A percentile compares a stretch with the other conserved stretches of the same genome.
These are phyloP conservation scores for Hypomontagnella submonticulosa DNA, from an alignment of 495 filamentous ascomycete species.

Conservation along the genomic window DNA sequence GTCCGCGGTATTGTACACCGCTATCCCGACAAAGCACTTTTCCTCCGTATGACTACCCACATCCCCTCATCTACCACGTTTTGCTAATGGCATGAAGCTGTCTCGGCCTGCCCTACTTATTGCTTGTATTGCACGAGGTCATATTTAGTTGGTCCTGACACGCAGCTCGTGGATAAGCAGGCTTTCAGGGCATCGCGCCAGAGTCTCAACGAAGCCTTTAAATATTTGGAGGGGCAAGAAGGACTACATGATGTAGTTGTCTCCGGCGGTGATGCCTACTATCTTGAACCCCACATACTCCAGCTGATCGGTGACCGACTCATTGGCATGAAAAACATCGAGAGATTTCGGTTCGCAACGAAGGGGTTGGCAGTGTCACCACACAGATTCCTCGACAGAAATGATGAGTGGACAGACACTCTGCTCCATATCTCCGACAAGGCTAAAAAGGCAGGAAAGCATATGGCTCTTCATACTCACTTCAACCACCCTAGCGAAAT, in stretches of 20 bases:
- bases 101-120: conserved; percentile 67
- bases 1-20: conserved; percentile 65
- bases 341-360: conserved; percentile 66
- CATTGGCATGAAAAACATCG: conserved; percentile 54
- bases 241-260: conserved; percentile 65
- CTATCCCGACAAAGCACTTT: conserved; percentile 68
- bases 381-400: conserved; percentile 58
- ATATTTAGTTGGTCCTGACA: conserved; percentile 64
- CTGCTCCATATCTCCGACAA: conserved; percentile 60
- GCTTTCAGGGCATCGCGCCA: conserved; percentile 53
- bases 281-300: conserved; percentile 53
- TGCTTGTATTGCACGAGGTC: conserved; percentile 70
- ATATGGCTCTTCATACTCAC: conserved; percentile 70
- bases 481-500: conserved; percentile 71
- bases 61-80: background rate
- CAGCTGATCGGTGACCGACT: conserved; percentile 54
- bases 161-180: conserved; percentile 60
- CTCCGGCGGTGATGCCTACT: conserved; percentile 68
- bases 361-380: conserved; percentile 67
- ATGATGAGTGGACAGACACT: conserved; percentile 63
- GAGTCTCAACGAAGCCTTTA: conserved; percentile 60
- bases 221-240: conserved; percentile 62
- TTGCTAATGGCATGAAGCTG: conserved; percentile 50
- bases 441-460: conserved; percentile 62
- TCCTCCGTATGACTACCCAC: conserved; percentile 59